Percentiles rank a stretch among this genome's conserved stretches.
phyloP scores from a whole-genome alignment of 2,329 filamentous ascomycete species.

The Bipolaris cookei region DNA sequence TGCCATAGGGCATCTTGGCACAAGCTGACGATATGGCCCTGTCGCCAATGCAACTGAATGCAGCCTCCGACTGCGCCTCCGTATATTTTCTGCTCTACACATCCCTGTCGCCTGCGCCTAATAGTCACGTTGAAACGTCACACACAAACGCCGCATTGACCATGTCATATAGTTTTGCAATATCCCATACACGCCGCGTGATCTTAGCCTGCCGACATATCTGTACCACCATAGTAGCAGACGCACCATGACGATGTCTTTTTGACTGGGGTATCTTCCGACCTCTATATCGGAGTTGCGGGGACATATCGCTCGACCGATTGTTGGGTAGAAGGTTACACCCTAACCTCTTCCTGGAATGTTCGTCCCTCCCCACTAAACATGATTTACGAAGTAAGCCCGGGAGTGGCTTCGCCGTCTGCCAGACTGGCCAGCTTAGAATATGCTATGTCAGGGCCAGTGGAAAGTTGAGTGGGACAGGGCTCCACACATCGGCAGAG shows the following conservation, averaged over 20 bases:
- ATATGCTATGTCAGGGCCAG: slow-evolving; percentile 11
- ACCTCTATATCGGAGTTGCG: slow-evolving; percentile 11
- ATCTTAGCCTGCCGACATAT: slow-evolving; percentile 14
- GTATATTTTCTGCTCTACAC: slow-evolving; percentile 14
- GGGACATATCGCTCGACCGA: slow-evolving; percentile 9
- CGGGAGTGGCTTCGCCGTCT: slow-evolving; percentile 12
- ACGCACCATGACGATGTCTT: slow-evolving; percentile 14
- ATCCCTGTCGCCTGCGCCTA: slow-evolving; percentile 16
- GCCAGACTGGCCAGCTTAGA: slow-evolving; percentile 6
- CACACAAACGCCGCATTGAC: slow-evolving; percentile 13
- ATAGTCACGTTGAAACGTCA: slow-evolving; percentile 10
- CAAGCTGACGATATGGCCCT: slow-evolving; percentile 13
- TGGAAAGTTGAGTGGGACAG: slow-evolving; percentile 14
- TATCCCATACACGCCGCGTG: slow-evolving; percentile 15
- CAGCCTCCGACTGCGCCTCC: slow-evolving; percentile 10
- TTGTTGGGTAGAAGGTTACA: slow-evolving; percentile 20
- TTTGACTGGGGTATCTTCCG: slow-evolving; percentile 2
- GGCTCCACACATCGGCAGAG: slow-evolving; percentile 8
- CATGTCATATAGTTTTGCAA: slow-evolving; percentile 19
- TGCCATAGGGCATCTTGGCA: slow-evolving; percentile 14
- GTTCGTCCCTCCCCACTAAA: slow-evolving; percentile 14
- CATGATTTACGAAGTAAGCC: slow-evolving; percentile 13
- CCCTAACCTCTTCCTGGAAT: slow-evolving; percentile 9
- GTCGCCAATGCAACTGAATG: slow-evolving; percentile 22
- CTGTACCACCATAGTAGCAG: slow-evolving; percentile 12